Base-by-base conservation (phyloP, 2,329 filamentous ascomycete genomes). In the Colletotrichum liriopes region DNA sequence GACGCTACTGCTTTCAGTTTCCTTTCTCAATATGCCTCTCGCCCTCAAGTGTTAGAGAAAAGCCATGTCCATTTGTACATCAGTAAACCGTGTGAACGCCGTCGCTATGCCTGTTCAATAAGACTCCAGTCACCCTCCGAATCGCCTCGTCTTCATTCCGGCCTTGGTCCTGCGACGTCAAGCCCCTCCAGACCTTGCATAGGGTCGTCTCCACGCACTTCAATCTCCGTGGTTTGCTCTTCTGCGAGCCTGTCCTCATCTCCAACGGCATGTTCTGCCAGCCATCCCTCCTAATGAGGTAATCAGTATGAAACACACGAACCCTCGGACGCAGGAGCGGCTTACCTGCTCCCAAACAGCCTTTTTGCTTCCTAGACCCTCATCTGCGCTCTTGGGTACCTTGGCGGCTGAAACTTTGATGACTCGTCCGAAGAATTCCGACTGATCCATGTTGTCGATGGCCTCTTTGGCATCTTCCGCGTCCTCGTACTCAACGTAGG, bases 401-500 rank as follows among this genome's bases (percentile, higher is more conserved):
- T 98, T 99, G 54, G 97, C 97, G 67, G 93, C 90, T 55, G 94
- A 95, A 63, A 98, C 96, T 81, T 95, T 98, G 81, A 99, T 93
- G 18, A 96, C 92, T 72, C 94, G 91, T 14, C 96, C 97, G 80
- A 96, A 98, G 56, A 99, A 89, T 84, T 98, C 96, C 73, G 95
- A 93, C 81, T 98, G 95, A 80, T 99, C 94, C 96, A 99, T 98
- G 81, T 99, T 99, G 87, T 98, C 95, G 81, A 99, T 98, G 62
- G 96, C 96, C 83, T 98, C 96, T 78, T 92, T 92, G 37, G 95
- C 96, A 83, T 99, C 96, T 69, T 92, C 90, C 16, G 91, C 88
- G 69, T 94, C 89, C 78, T 98, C 95, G 79, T 94, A 99, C 80
- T 99, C 96, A 62, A 99, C 94, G 81, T 99, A 98, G 71, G 95